Evolutionary conservation across 2,329 filamentous ascomycete species (phyloP), one percentile per base, ranked within the genome.

Genomic region (Diaporthe humulicola): DNA sequence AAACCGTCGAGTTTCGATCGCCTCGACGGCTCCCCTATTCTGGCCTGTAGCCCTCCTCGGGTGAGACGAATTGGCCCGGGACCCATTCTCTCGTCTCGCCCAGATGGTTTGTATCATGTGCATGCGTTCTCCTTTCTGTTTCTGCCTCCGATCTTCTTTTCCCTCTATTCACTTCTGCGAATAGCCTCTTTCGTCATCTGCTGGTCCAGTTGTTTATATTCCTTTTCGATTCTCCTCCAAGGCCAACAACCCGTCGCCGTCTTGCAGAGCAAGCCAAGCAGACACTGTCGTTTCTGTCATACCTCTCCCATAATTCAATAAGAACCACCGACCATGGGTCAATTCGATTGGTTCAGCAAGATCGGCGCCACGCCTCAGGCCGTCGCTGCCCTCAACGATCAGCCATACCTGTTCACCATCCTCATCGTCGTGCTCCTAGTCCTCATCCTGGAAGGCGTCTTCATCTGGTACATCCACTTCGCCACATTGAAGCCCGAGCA

Each of bases 401-500:
- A 92, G 82, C 90, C 90, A 30, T 84, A 88, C 76, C 84, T 91
- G 71, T 91, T 91, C 83, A 89, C 86, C 77, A 88, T 88, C 76
- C 87, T 92, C 75, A 77, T 91, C 77, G 81, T 90, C 80, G 88
- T 89, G 75, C 84, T 91, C 73, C 79, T 90, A 79, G 83, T 83
- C 75, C 78, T 91, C 69, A 85, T 84, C 75, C 79, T 87, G 12
- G 84, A 91, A 78, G 81, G 81, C 74, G 78, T 85, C 14, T 82
- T 91, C 66, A 81, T 89, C 71, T 90, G 88, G 88, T 90, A 87
- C 83, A 91, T 91, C 79, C 89, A 91, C 82, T 87, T 84, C 79
- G 89, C 89, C 74, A 92, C 90, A 28, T 76, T 90, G 83, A 92
- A 91, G 84, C 90, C 90, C 22, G 88, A 90, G 79, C 90, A 92